Percentiles rank a stretch among this genome's conserved stretches.
Conservation (phyloP, 768 basidiomycete genomes). For the Vararia minispora region DNA sequence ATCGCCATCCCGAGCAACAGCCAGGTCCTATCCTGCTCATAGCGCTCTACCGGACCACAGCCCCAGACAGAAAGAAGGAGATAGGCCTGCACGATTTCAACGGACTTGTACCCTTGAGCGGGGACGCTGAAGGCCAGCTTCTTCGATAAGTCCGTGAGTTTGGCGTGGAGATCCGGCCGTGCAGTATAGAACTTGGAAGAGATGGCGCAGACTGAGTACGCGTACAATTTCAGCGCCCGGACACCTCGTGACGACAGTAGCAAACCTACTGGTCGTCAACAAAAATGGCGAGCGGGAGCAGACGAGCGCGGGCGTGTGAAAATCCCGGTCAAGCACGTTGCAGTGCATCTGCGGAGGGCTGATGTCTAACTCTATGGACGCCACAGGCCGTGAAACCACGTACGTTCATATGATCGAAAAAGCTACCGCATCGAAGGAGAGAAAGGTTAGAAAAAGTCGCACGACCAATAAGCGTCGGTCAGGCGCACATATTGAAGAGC, state of each 20-base stretch:
- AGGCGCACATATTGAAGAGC: constrained; percentile 77
- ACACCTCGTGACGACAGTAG: constrained; percentile 1
- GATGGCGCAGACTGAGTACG: constrained; percentile 76
- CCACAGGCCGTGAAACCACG: constrained; percentile 17
- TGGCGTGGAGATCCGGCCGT: constrained; percentile 72
- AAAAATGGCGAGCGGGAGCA: constrained; percentile 93
- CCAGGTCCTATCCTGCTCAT: constrained; percentile 96
- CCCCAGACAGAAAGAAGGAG: constrained; percentile 84
- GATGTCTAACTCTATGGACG: not conserved
- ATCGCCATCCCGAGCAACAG: constrained; percentile 79
- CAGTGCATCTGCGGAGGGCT: constrained; percentile 49
- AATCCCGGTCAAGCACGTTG: constrained; percentile 72
- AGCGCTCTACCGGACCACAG: constrained; percentile 89
- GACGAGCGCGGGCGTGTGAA: constrained; percentile 90
- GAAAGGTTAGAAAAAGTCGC: constrained; percentile 6
- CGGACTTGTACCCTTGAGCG: constrained; percentile 81
- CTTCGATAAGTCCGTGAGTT: constrained; percentile 72
- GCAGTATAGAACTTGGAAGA: constrained; percentile 81
- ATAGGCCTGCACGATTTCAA: constrained; percentile 94
- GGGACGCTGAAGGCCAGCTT: constrained; percentile 84
- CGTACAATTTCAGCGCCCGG: not conserved
- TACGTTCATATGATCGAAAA: constrained; percentile 68
- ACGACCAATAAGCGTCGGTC: constrained; percentile 4
- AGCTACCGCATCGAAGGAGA: constrained; percentile 29
- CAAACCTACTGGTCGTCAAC: constrained; percentile 75